These are phyloP conservation scores for Penicillium sclerotiorum DNA, from an alignment of 2,329 filamentous ascomycete species.

Conservation along the genomic window DNA sequence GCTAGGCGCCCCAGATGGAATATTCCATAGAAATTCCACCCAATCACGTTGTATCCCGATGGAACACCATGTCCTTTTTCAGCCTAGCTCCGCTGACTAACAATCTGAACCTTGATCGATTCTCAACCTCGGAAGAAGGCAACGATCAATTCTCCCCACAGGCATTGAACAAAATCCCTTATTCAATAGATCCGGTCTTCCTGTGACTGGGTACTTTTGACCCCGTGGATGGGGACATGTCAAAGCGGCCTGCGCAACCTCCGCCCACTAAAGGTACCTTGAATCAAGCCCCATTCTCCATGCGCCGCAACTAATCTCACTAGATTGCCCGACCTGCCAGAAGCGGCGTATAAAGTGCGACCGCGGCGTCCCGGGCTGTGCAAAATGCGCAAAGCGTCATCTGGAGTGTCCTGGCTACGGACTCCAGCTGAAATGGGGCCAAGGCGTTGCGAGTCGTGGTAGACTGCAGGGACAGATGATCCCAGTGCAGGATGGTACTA, in stretches of 20 bases:
- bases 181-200: constrained; percentile 4
- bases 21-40: neutral
- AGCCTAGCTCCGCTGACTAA: constrained; percentile 1
- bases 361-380: constrained; percentile 5
- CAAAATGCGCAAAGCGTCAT: constrained; percentile 5
- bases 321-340: constrained; percentile 8
- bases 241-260: constrained; percentile 1
- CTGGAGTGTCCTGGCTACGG: constrained; percentile 7
- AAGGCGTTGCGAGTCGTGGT: constrained; percentile 6
- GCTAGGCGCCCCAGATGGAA: too few species aligned
- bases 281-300: neutral
- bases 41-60: neutral
- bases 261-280: constrained; percentile 5
- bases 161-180: neutral
- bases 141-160: neutral
- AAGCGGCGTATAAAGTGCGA: constrained; percentile 8
- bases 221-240: constrained; percentile 8
- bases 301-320: neutral
- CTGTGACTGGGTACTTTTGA: constrained; percentile 1
- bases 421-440: constrained; percentile 8
- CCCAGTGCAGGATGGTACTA: constrained; percentile 1
- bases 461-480: constrained; percentile 6
- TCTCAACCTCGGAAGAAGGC: neutral
- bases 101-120: neutral
- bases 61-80: neutral